Evolutionary conservation across 2,329 filamentous ascomycete species (phyloP).

Genomic region (Colletotrichum lupini): DNA sequence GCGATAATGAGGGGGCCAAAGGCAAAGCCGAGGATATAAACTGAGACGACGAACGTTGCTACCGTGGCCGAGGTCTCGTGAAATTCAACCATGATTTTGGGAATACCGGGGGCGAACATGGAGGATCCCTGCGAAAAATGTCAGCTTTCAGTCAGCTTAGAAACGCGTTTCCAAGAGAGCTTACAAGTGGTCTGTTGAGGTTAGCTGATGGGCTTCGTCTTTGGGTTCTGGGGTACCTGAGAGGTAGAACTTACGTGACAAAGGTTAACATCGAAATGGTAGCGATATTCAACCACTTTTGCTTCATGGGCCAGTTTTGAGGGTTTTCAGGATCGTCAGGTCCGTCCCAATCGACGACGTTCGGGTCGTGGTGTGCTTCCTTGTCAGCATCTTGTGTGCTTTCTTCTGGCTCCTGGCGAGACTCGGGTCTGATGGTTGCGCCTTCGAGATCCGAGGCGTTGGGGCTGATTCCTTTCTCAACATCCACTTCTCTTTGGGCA

Average conservation of each 20-base stretch:
- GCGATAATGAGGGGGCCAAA: slow-evolving; percentile 66
- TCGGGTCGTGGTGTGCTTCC: slow-evolving; percentile 18
- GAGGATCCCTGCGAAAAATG: slow-evolving; percentile 40
- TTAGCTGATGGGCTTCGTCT: slow-evolving; percentile 22
- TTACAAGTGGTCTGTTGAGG: slow-evolving; percentile 34
- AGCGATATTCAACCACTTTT: slow-evolving; percentile 48
- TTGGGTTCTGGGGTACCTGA: too few relatives aligned
- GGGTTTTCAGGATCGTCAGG: slow-evolving; percentile 72
- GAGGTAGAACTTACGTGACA: slow-evolving; percentile 34
- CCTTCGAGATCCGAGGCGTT: slow-evolving; percentile 22
- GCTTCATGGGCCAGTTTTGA: slow-evolving; percentile 72
- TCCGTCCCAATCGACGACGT: slow-evolving; percentile 68
- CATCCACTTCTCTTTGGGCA: slow-evolving; percentile 7
- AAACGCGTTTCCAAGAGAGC: neutral
- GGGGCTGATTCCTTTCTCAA: slow-evolving; percentile 15
- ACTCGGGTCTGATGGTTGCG: slow-evolving; percentile 27
- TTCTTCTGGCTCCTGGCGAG: neutral
- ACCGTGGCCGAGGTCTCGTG: slow-evolving; percentile 54
- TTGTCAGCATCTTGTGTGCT: neutral
- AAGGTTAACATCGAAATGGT: slow-evolving; percentile 42
- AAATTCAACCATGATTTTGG: slow-evolving; percentile 66
- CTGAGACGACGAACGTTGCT: slow-evolving; percentile 65
- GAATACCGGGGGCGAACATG: slow-evolving; percentile 69
- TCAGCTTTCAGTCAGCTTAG: neutral
- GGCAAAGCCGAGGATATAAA: slow-evolving; percentile 65